Conservation (phyloP, 163 green algal genomes). For the Scenedesmus sp. region DNA sequence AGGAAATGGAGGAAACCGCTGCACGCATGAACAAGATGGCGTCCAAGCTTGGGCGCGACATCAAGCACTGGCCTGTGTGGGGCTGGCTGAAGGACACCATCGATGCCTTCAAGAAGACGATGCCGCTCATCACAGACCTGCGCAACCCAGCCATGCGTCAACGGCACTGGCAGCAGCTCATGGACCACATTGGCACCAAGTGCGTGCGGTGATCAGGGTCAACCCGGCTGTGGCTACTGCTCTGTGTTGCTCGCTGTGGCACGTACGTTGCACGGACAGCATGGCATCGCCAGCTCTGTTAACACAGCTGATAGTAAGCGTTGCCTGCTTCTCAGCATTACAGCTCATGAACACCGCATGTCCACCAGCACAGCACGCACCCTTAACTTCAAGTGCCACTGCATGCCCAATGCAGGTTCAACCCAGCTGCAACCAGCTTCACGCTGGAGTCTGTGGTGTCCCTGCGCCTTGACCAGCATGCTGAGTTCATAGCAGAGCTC, state of each 20-base stretch:
- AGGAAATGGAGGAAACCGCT: slow-evolving; percentile 87
- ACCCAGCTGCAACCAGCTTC: slow-evolving; percentile 79
- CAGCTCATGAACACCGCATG: neutral
- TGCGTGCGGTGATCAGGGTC: neutral
- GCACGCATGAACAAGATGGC: slow-evolving; percentile 79
- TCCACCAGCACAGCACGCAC: neutral
- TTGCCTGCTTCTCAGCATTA: too few species aligned
- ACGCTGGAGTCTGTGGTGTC: slow-evolving; percentile 85
- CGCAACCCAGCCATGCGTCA: slow-evolving; percentile 87
- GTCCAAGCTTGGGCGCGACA: slow-evolving; percentile 85
- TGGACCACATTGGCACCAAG: slow-evolving; percentile 70
- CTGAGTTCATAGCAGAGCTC: slow-evolving; percentile 88
- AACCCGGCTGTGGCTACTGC: neutral
- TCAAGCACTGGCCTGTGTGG: slow-evolving; percentile 86
- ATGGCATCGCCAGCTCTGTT: neutral
- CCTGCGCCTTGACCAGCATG: slow-evolving; percentile 85
- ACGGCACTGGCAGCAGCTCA: slow-evolving; percentile 87
- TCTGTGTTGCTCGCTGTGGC: neutral
- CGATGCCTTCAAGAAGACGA: slow-evolving; percentile 92
- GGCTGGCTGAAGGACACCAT: slow-evolving; percentile 81
- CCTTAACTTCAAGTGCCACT: too few species aligned
- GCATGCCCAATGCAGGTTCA: slow-evolving; percentile 64
- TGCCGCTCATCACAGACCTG: slow-evolving; percentile 94
- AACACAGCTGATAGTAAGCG: neutral
- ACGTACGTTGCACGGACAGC: neutral